Base-by-base conservation (phyloP, 2,329 filamentous ascomycete species). In the Teratosphaeria epicoccoides region DNA sequence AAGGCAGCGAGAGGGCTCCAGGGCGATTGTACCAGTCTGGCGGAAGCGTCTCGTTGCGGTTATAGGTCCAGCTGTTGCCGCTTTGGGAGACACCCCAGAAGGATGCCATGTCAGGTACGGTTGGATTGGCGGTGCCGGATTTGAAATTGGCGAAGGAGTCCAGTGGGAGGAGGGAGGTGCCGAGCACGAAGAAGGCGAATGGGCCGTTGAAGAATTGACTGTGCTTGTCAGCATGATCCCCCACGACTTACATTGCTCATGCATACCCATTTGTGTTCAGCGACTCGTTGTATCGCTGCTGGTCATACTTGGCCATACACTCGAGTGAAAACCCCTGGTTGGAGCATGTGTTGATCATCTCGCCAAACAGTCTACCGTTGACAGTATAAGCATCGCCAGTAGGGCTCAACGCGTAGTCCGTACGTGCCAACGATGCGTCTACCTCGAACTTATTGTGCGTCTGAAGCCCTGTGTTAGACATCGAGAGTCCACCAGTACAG, bases 401-500 rank as follows among this genome's bases (percentile, higher is more conserved):
- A 6, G 49, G 47, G 12, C 47, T 49, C 17, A 49, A 28, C 57
- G 67, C 68, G 58, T 63, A 70, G 52, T 71, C 67, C 43, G 64
- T 64, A 10, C 68, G 61, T 3, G 67, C 68, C 11, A 70, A 61
- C 1, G 66, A 69, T 1, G 68, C 59, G 49, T 70, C 68, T 40
- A 46, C 53, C 37, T 55, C 68, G 50, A 70, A 70, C 55, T 70
- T 71, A 51, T 70, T 69, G 59, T 71, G 69, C n/a, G 63, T 68
- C 29, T 70, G 62, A 14, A 71, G 59, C 24, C 69, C 69, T 4
- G 59, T 50, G 49, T 52, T 45, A 6, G 68, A 65, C 11, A 24
- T 25, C 10, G 28, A 40, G 4, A 47, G 49, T 3, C 49, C 49
- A 40, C 68, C 69, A 51, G 71, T 67, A 43, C 69, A 71, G 20